Evolutionary conservation across 2,329 filamentous ascomycete species (phyloP).

Genomic region (Bipolaris sorokiniana): DNA sequence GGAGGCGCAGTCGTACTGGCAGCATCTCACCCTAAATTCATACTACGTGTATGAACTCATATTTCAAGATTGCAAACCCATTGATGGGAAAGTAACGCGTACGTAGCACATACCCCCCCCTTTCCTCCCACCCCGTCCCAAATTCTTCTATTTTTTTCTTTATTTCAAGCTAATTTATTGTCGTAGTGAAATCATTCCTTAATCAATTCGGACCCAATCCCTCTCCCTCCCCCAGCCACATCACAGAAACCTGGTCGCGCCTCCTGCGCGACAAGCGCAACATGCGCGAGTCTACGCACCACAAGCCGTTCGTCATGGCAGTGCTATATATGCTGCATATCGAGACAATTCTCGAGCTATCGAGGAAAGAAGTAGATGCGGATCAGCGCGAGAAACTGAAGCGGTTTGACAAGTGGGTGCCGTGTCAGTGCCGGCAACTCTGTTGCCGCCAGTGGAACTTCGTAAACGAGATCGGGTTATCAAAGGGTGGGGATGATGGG

Average conservation of each 20-base stretch:
- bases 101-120: neutral
- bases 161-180: neutral
- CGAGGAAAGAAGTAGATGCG: constrained; percentile 3
- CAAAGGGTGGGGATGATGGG: neutral
- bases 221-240: constrained; percentile 1
- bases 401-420: constrained; percentile 10
- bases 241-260: constrained; percentile 9
- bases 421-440: constrained; percentile 5
- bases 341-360: constrained; percentile 1
- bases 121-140: no score
- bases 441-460: constrained; percentile 11
- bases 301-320: constrained; percentile 13
- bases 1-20: constrained; percentile 7
- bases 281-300: neutral
- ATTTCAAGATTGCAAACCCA: constrained; percentile 4
- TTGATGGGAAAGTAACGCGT: constrained; percentile 10
- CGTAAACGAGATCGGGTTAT: constrained; percentile 9
- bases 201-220: constrained; percentile 7
- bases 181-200: constrained; percentile 7
- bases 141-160: neutral
- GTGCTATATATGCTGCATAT: constrained; percentile 13
- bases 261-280: constrained; percentile 9
- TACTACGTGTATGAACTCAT: constrained; percentile 13
- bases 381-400: constrained; percentile 14
- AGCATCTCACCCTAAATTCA: constrained; percentile 11